Base-by-base conservation (phyloP, 768 basidiomycete species). In the Trametes cingulata region DNA sequence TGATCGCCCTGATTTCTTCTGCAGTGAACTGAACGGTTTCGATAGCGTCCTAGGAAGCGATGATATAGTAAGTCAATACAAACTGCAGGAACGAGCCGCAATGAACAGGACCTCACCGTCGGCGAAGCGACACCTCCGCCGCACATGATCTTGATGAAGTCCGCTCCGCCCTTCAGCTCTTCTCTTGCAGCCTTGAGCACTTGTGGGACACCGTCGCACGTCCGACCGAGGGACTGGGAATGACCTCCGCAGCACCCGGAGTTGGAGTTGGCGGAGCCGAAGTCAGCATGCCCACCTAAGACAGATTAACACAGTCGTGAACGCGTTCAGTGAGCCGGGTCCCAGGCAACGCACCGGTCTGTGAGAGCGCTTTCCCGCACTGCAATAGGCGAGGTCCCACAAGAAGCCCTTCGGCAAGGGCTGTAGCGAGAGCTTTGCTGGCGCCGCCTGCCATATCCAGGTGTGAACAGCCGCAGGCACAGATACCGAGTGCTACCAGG, bases 1-100 rank as follows among this genome's bases (percentile, higher is more conserved):
- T 78, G 62, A 80, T 76, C 0, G 80, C 80, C 17, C 65, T 69
- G 8, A 81, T 68, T 67, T 81, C 80, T 19, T 78, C 77, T 0
- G 74, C 70, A 1, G 76, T 73, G 60, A 74, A 80, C 63, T 81
- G 79, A 1, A 78, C 69, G 0, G 73, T 75, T 62, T 80, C 77
- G 43, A 81, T 76, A 0, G 71, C 72, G 61, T 81, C 67, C 66
- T 66, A 27, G 7, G 6, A 12, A 37, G 22, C 8, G 4, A 41
- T 15, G 12, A 46, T 2, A n/a, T 9, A 24, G 1, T 2, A 22
- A 8, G 24, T 36, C 15, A 17, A 15, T 10, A 25, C 6, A 13
- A 29, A n/a, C n/a, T 1, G 15, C 17, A 12, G 24, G 3, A 17
- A 15, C 47, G 25, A 15, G 9, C 15, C 7, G 24, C 20, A 25